Base-by-base conservation (phyloP, 768 basidiomycete species). In the Termitomyces heimii region DNA sequence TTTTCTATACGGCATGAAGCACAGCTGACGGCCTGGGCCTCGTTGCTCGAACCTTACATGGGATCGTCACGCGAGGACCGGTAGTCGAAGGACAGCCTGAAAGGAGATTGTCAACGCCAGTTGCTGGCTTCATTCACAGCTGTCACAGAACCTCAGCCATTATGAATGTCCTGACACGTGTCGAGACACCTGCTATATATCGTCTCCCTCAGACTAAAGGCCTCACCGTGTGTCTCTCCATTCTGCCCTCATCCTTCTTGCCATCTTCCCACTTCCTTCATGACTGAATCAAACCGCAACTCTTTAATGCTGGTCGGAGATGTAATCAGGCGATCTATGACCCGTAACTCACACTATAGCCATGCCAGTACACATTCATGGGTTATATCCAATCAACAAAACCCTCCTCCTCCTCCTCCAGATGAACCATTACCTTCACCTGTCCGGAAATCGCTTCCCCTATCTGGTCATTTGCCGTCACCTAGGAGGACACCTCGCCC, bases 311-410 rank as follows among this genome's bases (percentile, higher is more conserved):
- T 56, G 49, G 28, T 31, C 14, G 53, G 56, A 34, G 62, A 63
- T 32, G 60, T 39, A 31, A 51, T 64, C 31, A 43, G 60, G 24
- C 60, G 63, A 35, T 64, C 63, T 14, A 54, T 55, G 47, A 64
- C 65, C 18, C 62, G 60, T n/a, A 62, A 62, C 22, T 64, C 62
- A 0, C 59, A 63, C 45, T 59, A 67, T 32, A 66, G 60, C 31
- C 63, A 62, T 55, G 55, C 56, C 31, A 74, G 72, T 60, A 73
- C 74, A 8, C 66, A 65, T 39, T 75, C 75, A 20, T 77, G 75
- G 75, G 69, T 73, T 2, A 58, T 70, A n/a, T 67, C 68, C 12
- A 71, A 64, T 58, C 73, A 72, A 45, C 67, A 68, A 42, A 64
- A 71, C 55, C 68, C 64, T 53, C 68, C 64, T 20, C 71, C 70